Percentiles rank a stretch among this genome's conserved stretches.
phyloP scores from a whole-genome alignment of 2,329 filamentous ascomycete species.

The Penicillium sp. region DNA sequence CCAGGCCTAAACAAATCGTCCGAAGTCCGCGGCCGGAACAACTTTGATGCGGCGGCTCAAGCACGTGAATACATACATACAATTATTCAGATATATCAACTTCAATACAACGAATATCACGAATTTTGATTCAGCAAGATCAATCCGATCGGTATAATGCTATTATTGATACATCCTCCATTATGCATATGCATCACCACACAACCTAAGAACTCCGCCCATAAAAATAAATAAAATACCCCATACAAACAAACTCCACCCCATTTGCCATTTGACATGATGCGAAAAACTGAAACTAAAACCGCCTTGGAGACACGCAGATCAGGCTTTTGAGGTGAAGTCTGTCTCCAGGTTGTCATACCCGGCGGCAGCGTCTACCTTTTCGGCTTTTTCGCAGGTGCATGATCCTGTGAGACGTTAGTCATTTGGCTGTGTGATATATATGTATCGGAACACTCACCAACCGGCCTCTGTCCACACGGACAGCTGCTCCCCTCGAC shows the following conservation, averaged over 20 bases:
- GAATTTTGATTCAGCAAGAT: background rate
- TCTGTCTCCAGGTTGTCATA: conserved; percentile 64
- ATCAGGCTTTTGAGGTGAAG: conserved; percentile 54
- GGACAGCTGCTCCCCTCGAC: conserved; percentile 61
- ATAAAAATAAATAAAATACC: background rate
- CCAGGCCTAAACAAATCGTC: background rate
- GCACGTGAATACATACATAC: conserved; percentile 1
- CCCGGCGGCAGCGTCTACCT: conserved; percentile 47
- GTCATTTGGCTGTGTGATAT: background rate
- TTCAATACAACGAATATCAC: background rate
- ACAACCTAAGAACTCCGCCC: background rate
- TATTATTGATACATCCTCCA: background rate
- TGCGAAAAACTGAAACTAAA: background rate
- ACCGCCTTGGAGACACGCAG: background rate
- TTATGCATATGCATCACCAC: background rate
- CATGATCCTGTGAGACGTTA: conserved; percentile 54
- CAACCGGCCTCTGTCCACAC: conserved; percentile 70
- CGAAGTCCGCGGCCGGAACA: background rate
- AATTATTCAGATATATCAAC: background rate
- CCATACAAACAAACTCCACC: background rate
- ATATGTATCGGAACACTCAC: conserved; percentile 45
- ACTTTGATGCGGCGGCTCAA: conserved; percentile 9
- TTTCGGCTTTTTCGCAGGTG: conserved; percentile 74
- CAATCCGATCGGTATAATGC: background rate
- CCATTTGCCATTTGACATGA: background rate